Evolutionary conservation across 495 filamentous ascomycete species (phyloP).

Genomic region (Talaromyces ruber): DNA sequence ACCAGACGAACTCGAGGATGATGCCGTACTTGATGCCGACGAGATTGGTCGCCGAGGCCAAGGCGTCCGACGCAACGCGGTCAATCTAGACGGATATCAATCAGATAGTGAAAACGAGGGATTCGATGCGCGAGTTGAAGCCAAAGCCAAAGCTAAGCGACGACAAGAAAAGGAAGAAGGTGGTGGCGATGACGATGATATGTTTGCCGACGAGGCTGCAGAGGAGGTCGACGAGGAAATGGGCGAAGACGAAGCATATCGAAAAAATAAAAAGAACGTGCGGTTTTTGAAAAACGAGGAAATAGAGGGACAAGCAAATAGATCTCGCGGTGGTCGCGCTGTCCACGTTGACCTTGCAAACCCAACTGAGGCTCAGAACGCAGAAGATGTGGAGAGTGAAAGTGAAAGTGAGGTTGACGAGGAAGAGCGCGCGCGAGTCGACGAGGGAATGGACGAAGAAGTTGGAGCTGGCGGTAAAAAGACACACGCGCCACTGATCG

Average conservation of each 20-base stretch:
- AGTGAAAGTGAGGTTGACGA: conserved; percentile 65
- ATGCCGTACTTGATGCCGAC: conserved; percentile 77
- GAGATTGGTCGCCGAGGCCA: conserved; percentile 78
- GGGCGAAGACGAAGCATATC: conserved; percentile 32
- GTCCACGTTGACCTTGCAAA: conserved; percentile 49
- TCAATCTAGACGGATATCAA: conserved; percentile 95
- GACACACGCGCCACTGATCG: conserved; percentile 88
- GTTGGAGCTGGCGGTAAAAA: conserved; percentile 84
- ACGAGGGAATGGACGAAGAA: conserved; percentile 72
- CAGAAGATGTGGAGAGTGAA: conserved; percentile 37
- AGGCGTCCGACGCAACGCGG: conserved; percentile 77
- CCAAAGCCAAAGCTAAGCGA: conserved; percentile 43
- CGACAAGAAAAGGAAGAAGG: conserved; percentile 28
- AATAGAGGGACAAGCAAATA: conserved; percentile 79
- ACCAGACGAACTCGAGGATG: conserved; percentile 68
- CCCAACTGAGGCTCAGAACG: conserved; percentile 30
- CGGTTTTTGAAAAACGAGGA: conserved; percentile 65
- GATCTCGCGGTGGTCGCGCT: conserved; percentile 62
- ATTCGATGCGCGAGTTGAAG: conserved; percentile 62
- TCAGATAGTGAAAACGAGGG: conserved; percentile 90
- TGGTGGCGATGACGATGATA: conserved; percentile 51
- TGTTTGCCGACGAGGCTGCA: conserved; percentile 71
- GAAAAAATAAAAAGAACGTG: conserved; percentile 71
- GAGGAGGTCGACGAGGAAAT: conserved; percentile 43
- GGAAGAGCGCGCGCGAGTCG: conserved; percentile 59